Conservation (phyloP, 805 yeast species). For the Komagataella mondaviorum region DNA sequence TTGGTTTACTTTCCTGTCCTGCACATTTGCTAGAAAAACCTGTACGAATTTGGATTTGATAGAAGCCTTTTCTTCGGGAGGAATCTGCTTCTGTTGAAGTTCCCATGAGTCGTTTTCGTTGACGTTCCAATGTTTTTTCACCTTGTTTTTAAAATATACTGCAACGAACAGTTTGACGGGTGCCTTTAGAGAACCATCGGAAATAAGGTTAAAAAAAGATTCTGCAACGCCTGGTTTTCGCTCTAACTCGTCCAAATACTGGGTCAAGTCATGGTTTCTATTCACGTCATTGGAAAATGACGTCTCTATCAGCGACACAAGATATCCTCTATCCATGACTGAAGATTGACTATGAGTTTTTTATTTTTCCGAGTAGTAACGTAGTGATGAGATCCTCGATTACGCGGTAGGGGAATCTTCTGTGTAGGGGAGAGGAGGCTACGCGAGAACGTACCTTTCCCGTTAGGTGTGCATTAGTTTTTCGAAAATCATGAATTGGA, state of each 20-base stretch:
- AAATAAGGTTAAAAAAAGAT: conserved; percentile 27
- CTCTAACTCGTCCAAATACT: conserved; percentile 24
- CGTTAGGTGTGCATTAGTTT: background rate
- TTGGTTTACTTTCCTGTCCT: conserved; percentile 29
- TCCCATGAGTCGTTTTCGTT: conserved; percentile 11
- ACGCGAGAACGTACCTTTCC: background rate
- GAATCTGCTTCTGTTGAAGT: conserved; percentile 13
- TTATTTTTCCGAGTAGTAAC: background rate
- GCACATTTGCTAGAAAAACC: conserved; percentile 34
- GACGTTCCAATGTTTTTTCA: conserved; percentile 49
- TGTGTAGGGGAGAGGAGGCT: background rate
- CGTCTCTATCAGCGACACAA: conserved; percentile 30
- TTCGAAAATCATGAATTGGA: conserved; percentile 22
- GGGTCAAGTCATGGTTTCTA: conserved; percentile 29
- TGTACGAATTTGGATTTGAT: conserved; percentile 51
- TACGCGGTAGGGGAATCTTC: background rate
- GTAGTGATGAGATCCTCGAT: background rate
- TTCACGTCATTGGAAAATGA: conserved; percentile 32
- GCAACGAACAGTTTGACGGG: conserved; percentile 62
- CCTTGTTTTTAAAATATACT: conserved; percentile 68
- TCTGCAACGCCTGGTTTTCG: conserved; percentile 30
- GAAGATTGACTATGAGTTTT: background rate
- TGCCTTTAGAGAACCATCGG: conserved; percentile 23
- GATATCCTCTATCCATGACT: conserved; percentile 27
- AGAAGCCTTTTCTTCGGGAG: conserved; percentile 43